Evolutionary conservation across 2,329 filamentous ascomycete genomes (phyloP).

Genomic region (Knufia petricola): DNA sequence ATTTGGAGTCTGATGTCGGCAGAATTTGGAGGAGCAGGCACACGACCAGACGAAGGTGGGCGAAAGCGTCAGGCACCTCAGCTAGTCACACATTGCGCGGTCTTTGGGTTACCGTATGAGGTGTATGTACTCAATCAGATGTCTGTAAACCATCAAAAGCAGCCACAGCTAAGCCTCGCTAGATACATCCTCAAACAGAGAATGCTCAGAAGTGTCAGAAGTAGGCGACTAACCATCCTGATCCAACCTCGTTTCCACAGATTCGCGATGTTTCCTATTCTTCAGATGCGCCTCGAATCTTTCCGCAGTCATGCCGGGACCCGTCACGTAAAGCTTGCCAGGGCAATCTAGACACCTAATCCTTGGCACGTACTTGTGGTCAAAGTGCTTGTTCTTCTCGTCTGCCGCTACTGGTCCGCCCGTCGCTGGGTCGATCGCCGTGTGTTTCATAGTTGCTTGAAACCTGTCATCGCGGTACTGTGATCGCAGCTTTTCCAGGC

Average conservation of each 20-base stretch:
- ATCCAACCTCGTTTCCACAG: conserved; percentile 48
- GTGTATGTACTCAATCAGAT: neutral
- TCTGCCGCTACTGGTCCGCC: conserved; percentile 51
- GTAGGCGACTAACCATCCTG: conserved; percentile 17
- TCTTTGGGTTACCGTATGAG: neutral
- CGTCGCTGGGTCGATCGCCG: conserved; percentile 63
- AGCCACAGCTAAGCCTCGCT: no score
- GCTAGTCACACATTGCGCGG: neutral
- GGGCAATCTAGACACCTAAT: conserved; percentile 90
- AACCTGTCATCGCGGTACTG: conserved; percentile 73
- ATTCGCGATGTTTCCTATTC: conserved; percentile 69
- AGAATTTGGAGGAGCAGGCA: no score
- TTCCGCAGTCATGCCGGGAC: conserved; percentile 70
- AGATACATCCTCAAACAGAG: no score
- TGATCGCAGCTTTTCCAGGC: conserved; percentile 61
- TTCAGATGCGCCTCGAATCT: conserved; percentile 91
- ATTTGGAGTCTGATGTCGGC: neutral
- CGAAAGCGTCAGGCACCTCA: no score
- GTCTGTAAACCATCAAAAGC: neutral
- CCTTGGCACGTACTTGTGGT: conserved; percentile 74
- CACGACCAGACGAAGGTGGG: no score
- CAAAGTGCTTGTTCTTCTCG: conserved; percentile 48
- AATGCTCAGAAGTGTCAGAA: neutral
- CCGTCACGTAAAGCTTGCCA: conserved; percentile 86
- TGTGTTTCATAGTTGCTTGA: conserved; percentile 85